Evolutionary conservation across 1,284 basidiomycete genomes (phyloP).

Genomic region (Cerioporus squamosus): DNA sequence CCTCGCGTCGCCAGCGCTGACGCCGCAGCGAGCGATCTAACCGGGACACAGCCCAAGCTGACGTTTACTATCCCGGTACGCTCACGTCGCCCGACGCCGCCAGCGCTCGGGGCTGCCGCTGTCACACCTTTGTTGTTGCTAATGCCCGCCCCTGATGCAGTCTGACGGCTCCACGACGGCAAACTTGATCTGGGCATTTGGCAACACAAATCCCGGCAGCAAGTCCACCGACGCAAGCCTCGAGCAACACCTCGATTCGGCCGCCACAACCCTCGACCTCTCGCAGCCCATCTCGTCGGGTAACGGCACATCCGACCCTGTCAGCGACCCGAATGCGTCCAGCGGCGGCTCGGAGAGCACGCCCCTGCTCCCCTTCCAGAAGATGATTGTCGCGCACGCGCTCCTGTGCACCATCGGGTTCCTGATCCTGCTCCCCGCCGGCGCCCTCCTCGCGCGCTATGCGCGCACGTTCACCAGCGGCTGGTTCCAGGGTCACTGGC

Average conservation of each 20-base stretch:
- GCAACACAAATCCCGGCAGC: constrained; percentile 34
- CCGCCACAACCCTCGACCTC: constrained; percentile 35
- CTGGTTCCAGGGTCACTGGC: constrained; percentile 36
- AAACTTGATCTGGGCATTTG: constrained; percentile 45
- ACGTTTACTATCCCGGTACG: constrained; percentile 27
- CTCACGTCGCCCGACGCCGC: neutral
- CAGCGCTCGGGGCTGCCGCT: too few relatives aligned
- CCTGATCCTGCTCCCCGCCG: constrained; percentile 35
- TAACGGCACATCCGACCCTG: constrained; percentile 10
- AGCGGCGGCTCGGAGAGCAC: constrained; percentile 3
- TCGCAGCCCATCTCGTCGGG: constrained; percentile 18
- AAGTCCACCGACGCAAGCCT: constrained; percentile 34
- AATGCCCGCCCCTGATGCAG: constrained; percentile 1
- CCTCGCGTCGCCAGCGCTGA: constrained; percentile 37
- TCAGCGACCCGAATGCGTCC: constrained; percentile 13
- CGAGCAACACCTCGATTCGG: constrained; percentile 38
- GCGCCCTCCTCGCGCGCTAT: constrained; percentile 36
- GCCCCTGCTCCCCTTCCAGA: constrained; percentile 34
- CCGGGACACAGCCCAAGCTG: constrained; percentile 28
- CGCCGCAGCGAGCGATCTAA: constrained; percentile 27
- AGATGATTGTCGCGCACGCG: constrained; percentile 44
- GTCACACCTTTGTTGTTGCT: neutral
- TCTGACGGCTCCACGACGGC: constrained; percentile 23
- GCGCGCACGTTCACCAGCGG: constrained; percentile 33
- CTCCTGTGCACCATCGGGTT: constrained; percentile 36